phyloP scores from a whole-genome alignment of 2,329 filamentous ascomycete genomes.

The Fusarium palustre region DNA sequence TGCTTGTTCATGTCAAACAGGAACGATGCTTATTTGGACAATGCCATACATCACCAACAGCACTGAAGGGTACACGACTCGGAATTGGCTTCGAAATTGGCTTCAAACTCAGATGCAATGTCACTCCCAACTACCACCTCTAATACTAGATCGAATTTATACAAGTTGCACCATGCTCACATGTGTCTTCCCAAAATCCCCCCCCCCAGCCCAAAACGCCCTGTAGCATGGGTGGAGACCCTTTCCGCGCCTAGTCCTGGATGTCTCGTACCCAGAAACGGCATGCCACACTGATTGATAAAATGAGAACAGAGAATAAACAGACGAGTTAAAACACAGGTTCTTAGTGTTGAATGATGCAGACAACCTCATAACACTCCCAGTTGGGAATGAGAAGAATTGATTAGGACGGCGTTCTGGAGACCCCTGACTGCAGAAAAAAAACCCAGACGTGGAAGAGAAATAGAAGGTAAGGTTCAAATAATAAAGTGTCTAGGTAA shows the following conservation, averaged over 20 bases:
- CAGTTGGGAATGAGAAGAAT: slow-evolving; percentile 32
- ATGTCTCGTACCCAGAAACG: slow-evolving; percentile 48
- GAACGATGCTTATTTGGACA: background rate
- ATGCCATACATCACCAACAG: background rate
- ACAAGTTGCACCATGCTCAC: slow-evolving; percentile 48
- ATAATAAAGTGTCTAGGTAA: slow-evolving; percentile 48
- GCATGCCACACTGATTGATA: slow-evolving; percentile 45
- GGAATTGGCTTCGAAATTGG: slow-evolving; percentile 3
- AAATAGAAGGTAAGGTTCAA: slow-evolving; percentile 44
- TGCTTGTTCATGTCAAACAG: background rate
- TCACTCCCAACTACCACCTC: slow-evolving; percentile 47
- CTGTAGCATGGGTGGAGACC: slow-evolving; percentile 48
- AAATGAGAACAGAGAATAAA: slow-evolving; percentile 39
- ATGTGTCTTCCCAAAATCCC: slow-evolving; percentile 48
- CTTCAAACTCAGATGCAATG: slow-evolving; percentile 46
- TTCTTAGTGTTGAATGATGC: slow-evolving; percentile 33
- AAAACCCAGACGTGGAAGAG: slow-evolving; percentile 47
- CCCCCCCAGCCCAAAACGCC: slow-evolving; percentile 46
- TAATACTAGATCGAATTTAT: slow-evolving; percentile 50
- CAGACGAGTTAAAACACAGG: slow-evolving; percentile 24
- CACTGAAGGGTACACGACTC: background rate
- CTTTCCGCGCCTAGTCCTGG: slow-evolving; percentile 43
- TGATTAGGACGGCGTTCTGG: slow-evolving; percentile 44
- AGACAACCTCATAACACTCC: slow-evolving; percentile 37
- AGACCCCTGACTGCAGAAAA: slow-evolving; percentile 41